These are phyloP conservation scores for Penicillium waksmanii DNA, from an alignment of 495 filamentous ascomycete species.

Conservation along the genomic window DNA sequence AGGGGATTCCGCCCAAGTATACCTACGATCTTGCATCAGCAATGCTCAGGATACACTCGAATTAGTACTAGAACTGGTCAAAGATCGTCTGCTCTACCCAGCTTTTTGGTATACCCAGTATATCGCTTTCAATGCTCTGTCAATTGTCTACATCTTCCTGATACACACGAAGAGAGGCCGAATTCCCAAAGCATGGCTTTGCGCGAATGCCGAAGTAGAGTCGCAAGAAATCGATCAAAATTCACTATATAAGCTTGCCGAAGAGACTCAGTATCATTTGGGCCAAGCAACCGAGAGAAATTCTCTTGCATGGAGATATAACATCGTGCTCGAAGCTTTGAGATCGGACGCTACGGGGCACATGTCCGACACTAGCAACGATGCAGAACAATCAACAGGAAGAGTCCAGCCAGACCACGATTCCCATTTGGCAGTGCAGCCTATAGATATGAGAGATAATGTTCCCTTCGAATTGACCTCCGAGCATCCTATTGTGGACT, in stretches of 20 bases:
- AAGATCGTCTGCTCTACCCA: constrained; percentile 29
- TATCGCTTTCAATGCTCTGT: constrained; percentile 37
- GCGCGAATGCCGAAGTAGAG: background rate
- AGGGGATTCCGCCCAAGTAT: constrained; percentile 13
- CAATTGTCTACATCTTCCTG: constrained; percentile 33
- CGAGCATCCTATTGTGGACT: background rate
- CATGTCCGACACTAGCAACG: background rate
- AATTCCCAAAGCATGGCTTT: constrained; percentile 16
- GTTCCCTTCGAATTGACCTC: background rate
- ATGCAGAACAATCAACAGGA: background rate
- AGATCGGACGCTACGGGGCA: constrained; percentile 23
- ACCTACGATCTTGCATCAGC: constrained; percentile 24
- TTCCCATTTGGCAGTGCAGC: background rate
- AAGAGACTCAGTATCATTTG: constrained; percentile 30
- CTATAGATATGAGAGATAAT: background rate
- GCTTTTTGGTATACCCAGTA: constrained; percentile 38
- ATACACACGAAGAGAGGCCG: constrained; percentile 28
- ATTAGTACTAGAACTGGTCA: constrained; percentile 27
- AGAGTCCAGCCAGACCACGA: background rate
- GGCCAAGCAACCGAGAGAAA: constrained; percentile 32
- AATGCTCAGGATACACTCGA: constrained; percentile 28
- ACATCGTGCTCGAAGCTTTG: constrained; percentile 29
- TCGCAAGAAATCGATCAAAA: constrained; percentile 15
- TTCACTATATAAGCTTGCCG: constrained; percentile 22
- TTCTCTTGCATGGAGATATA: constrained; percentile 34